Evolutionary conservation across 139 green algal genomes (phyloP).

Genomic region (Tetradesmus lagerheimii): DNA sequence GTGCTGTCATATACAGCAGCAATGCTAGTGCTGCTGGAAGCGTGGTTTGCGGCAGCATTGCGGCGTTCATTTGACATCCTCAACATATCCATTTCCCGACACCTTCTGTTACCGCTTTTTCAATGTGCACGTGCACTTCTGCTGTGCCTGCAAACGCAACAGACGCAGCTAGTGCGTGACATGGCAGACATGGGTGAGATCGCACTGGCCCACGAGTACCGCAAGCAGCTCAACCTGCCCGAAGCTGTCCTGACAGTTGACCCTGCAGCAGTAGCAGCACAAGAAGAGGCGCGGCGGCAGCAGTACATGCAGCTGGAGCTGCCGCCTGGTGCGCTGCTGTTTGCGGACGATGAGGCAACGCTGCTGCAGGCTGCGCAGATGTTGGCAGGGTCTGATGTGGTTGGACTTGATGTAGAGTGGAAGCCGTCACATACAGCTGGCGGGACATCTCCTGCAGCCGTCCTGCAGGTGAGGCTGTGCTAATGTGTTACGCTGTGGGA

Average conservation of each 20-base stretch:
- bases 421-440: slow-evolving; percentile 52
- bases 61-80: too few species aligned
- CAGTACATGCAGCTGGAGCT: slow-evolving; percentile 69
- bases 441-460: slow-evolving; percentile 18
- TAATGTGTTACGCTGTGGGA: background rate
- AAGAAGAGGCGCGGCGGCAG: slow-evolving; percentile 41
- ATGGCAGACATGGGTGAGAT: slow-evolving; percentile 65
- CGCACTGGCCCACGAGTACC: slow-evolving; percentile 62
- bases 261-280: slow-evolving; percentile 54
- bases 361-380: slow-evolving; percentile 29
- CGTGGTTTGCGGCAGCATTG: too few species aligned
- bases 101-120: background rate
- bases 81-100: background rate
- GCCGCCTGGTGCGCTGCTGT: slow-evolving; percentile 34
- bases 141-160: background rate
- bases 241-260: slow-evolving; percentile 34
- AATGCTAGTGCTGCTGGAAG: too few species aligned
- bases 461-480: slow-evolving; percentile 53
- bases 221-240: slow-evolving; percentile 59
- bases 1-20: too few species aligned
- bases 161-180: slow-evolving; percentile 46
- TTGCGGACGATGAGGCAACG: slow-evolving; percentile 29
- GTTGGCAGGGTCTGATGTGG: slow-evolving; percentile 42
- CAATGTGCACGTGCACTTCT: background rate
- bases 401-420: slow-evolving; percentile 87